A percentile compares a stretch with the other conserved stretches of the same genome.
phyloP scores from a whole-genome alignment of 108 stramenopile genomes.

The Mediolabrus comicus region DNA sequence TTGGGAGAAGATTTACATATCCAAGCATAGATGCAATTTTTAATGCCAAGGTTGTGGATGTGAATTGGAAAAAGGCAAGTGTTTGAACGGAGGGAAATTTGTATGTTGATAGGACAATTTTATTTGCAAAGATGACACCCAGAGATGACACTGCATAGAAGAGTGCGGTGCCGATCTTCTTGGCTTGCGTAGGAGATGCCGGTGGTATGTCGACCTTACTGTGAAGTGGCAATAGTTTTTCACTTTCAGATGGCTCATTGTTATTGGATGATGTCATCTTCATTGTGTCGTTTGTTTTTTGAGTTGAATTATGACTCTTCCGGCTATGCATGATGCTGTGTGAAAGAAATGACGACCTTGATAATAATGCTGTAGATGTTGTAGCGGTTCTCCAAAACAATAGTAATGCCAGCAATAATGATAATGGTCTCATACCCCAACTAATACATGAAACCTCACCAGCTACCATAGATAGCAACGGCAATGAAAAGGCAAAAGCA shows the following conservation, averaged over 20 bases:
- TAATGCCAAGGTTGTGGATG: constrained; percentile 44
- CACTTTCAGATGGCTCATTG: neutral
- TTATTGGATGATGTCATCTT: neutral
- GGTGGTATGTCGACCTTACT: neutral
- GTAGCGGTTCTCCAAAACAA: too few species aligned
- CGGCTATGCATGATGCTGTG: neutral
- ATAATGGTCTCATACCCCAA: too few species aligned
- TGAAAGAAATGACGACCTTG: too few species aligned
- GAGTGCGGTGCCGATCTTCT: constrained; percentile 36
- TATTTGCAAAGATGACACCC: constrained; percentile 51
- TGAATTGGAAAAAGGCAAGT: constrained; percentile 48
- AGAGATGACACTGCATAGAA: constrained; percentile 47
- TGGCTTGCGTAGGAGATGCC: constrained; percentile 28
- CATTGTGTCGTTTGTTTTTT: too few species aligned
- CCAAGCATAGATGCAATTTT: constrained; percentile 25
- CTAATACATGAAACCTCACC: too few species aligned
- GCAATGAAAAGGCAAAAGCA: too few species aligned
- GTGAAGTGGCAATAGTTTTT: constrained; percentile 16
- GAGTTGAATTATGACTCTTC: too few species aligned
- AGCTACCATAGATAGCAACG: too few species aligned
- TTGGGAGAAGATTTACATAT: constrained; percentile 31
- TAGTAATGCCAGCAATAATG: too few species aligned
- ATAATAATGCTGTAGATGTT: too few species aligned
- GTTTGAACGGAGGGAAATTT: constrained; percentile 41
- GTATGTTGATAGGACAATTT: constrained; percentile 43